These are phyloP conservation scores for Dendrothele bispora DNA, from an alignment of 768 basidiomycete species.

Conservation along the genomic window DNA sequence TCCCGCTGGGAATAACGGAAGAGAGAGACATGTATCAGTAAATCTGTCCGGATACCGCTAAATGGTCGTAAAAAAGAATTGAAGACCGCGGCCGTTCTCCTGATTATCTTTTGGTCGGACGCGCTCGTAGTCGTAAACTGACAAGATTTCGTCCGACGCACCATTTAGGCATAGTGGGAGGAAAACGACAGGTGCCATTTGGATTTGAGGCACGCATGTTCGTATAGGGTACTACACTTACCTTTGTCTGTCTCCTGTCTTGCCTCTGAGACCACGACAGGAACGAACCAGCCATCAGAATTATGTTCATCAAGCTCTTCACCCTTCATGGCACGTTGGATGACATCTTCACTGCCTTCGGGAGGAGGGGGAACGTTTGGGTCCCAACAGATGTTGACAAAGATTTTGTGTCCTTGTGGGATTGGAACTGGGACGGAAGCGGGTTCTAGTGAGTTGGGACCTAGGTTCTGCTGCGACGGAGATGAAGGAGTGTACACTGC, in stretches of 20 bases:
- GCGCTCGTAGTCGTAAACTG: background rate
- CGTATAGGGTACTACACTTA: constrained; percentile 22
- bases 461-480: constrained; percentile 6
- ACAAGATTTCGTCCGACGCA: background rate
- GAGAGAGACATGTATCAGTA: background rate
- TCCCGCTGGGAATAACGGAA: constrained; percentile 52
- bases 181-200: background rate
- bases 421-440: constrained; percentile 29
- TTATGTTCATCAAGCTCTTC: constrained; percentile 40
- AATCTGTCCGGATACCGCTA: background rate
- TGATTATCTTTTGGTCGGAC: too few relatives aligned
- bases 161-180: too few relatives aligned
- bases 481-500: constrained; percentile 33
- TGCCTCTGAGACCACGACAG: constrained; percentile 67
- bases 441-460: constrained; percentile 27
- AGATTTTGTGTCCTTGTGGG: constrained; percentile 58
- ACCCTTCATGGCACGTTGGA: constrained; percentile 58
- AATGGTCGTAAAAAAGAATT: background rate
- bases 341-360: constrained; percentile 52
- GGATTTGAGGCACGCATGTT: background rate
- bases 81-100: constrained; percentile 3
- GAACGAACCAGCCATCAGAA: constrained; percentile 59
- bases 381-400: constrained; percentile 77
- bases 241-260: constrained; percentile 71
- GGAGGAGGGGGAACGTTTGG: constrained; percentile 68